Conservation (phyloP, 768 basidiomycete species). For the Coprinellus micaceus region DNA sequence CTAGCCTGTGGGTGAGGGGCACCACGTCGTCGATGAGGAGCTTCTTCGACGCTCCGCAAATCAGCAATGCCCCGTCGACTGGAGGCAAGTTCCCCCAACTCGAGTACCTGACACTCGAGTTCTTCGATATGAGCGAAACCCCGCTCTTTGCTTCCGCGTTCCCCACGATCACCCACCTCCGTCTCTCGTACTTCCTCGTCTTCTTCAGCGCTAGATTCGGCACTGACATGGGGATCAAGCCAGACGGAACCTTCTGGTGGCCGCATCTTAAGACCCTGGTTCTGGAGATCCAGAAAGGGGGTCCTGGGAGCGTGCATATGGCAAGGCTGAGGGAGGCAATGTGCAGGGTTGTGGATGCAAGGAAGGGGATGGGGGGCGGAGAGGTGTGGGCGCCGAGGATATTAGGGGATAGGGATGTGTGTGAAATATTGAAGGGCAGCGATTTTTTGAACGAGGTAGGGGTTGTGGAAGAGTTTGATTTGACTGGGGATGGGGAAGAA, state of each 20-base stretch:
- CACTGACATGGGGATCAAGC: background rate
- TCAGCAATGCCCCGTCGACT: background rate
- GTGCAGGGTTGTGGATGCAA: background rate
- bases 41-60: constrained; percentile 5
- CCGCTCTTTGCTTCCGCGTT: background rate
- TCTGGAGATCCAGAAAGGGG: background rate
- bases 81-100: background rate
- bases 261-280: constrained; percentile 6
- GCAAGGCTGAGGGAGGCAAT: background rate
- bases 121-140: background rate
- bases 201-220: background rate
- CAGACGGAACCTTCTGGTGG: background rate
- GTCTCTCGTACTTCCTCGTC: background rate
- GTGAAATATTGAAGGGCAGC: background rate
- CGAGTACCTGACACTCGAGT: constrained; percentile 7
- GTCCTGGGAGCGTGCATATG: background rate
- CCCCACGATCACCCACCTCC: constrained; percentile 5
- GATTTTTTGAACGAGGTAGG: constrained; percentile 6
- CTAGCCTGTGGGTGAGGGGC: background rate
- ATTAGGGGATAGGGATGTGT: background rate
- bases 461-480: constrained; percentile 1
- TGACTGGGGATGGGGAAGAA: too few relatives aligned
- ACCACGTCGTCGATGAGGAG: background rate
- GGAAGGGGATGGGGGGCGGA: background rate
- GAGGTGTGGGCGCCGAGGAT: background rate